These are phyloP conservation scores for Chytriomyces sp. DNA, from an alignment of 192 early-diverging fungal species.

Conservation along the genomic window DNA sequence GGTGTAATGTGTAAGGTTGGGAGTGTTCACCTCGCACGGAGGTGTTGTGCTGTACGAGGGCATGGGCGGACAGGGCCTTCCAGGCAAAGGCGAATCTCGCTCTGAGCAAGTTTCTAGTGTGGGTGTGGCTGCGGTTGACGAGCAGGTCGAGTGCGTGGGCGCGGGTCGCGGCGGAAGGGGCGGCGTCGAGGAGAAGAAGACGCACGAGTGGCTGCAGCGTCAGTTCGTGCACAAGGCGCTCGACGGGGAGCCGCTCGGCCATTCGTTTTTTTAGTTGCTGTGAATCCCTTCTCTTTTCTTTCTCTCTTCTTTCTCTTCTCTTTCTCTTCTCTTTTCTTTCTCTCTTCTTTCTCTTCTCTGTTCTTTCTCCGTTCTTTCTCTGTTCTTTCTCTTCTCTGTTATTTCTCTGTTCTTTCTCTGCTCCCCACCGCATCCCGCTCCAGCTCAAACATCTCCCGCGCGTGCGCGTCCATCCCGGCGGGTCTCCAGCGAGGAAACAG, in stretches of 20 bases:
- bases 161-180: neutral
- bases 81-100: neutral
- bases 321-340: neutral
- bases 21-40: neutral
- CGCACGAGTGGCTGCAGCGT: neutral
- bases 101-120: neutral
- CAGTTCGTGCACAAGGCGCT: neutral
- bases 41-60: neutral
- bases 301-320: neutral
- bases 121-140: neutral
- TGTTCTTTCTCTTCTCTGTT: no score
- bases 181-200: neutral
- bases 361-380: no score
- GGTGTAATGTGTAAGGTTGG: neutral
- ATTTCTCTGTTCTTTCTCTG: no score
- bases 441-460: neutral
- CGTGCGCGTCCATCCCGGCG: neutral
- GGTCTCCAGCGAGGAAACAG: neutral
- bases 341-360: neutral
- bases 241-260: neutral
- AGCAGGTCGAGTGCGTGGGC: neutral
- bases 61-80: neutral
- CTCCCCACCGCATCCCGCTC: no score
- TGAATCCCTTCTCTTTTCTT: neutral
- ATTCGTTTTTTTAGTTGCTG: neutral